Conservation (phyloP, 78 protist genomes). For the Dictyostelium intermedium region DNA sequence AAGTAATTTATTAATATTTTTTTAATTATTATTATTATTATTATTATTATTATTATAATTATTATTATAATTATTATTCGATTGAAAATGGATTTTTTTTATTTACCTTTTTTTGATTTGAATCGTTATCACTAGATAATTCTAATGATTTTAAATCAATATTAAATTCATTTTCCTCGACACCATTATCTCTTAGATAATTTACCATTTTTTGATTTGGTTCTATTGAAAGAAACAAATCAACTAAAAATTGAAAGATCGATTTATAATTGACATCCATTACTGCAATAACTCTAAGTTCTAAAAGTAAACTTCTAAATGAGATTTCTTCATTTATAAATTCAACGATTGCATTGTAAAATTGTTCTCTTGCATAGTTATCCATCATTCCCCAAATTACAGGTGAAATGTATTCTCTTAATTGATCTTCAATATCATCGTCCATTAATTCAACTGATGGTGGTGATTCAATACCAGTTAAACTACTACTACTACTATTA, state of each 20-base stretch:
- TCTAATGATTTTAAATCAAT: constrained; percentile 55
- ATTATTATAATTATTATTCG: not conserved
- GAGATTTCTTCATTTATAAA: constrained; percentile 52
- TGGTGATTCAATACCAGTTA: constrained; percentile 46
- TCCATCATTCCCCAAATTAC: constrained; percentile 35
- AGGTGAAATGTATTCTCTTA: constrained; percentile 53
- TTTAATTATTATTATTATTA: no score
- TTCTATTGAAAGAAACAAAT: constrained; percentile 52
- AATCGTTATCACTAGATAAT: not conserved
- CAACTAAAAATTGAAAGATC: constrained; percentile 47
- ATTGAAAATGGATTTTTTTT: no score
- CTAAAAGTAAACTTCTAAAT: constrained; percentile 29
- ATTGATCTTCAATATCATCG: constrained; percentile 71
- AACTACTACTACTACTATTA: not conserved
- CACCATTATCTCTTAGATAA: constrained; percentile 55
- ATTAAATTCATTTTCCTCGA: constrained; percentile 66
- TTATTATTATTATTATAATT: not conserved
- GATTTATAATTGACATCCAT: constrained; percentile 57
- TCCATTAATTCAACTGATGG: constrained; percentile 44
- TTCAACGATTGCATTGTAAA: constrained; percentile 25
- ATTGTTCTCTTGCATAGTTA: constrained; percentile 25
- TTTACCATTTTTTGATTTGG: constrained; percentile 61
- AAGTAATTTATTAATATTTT: no score
- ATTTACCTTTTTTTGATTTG: constrained; percentile 26
- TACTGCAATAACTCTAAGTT: constrained; percentile 33